A percentile compares a stretch with the other conserved stretches of the same genome.
Evolutionary conservation across 2,329 filamentous ascomycete genomes (phyloP).

Genomic region (Aspergillus viridinutans): DNA sequence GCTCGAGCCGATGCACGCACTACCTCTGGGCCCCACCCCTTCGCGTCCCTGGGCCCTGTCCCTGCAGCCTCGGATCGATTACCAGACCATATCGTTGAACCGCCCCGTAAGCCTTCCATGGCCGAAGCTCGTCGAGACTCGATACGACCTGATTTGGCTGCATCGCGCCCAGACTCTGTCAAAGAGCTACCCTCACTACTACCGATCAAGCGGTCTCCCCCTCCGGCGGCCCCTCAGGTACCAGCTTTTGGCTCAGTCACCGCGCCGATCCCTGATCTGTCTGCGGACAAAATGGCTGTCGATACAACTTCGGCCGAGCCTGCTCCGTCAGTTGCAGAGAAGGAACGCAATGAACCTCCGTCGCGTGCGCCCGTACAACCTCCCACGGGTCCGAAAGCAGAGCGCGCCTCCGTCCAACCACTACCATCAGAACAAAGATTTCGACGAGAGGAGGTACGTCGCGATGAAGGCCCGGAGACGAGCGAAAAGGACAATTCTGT

Average conservation of each 20-base stretch:
- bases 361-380: constrained; percentile 29
- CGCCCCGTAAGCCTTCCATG: constrained; percentile 20
- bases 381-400: constrained; percentile 43
- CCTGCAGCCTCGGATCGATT: constrained; percentile 19
- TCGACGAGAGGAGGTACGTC: constrained; percentile 22
- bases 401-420: constrained; percentile 26
- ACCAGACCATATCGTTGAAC: constrained; percentile 24
- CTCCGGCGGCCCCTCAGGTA: constrained; percentile 39
- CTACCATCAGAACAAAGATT: constrained; percentile 19
- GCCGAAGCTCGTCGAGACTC: constrained; percentile 31
- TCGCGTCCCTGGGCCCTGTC: constrained; percentile 6
- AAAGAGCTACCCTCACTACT: constrained; percentile 24
- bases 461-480: constrained; percentile 18
- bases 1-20: constrained; percentile 28
- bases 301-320: constrained; percentile 10
- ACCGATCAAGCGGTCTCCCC: constrained; percentile 30
- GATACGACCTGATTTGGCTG: constrained; percentile 24
- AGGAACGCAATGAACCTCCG: constrained; percentile 20
- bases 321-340: constrained; percentile 14
- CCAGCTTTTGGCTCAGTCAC: constrained; percentile 40
- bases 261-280: constrained; percentile 21
- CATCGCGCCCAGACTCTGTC: constrained; percentile 22
- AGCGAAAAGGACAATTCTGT: constrained; percentile 23
- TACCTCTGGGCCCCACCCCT: constrained; percentile 11
- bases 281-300: constrained; percentile 16